A percentile compares a stretch with the other conserved stretches of the same genome.
phyloP scores from a whole-genome alignment of 495 filamentous ascomycete genomes.

The Penicillium simplicissimum region DNA sequence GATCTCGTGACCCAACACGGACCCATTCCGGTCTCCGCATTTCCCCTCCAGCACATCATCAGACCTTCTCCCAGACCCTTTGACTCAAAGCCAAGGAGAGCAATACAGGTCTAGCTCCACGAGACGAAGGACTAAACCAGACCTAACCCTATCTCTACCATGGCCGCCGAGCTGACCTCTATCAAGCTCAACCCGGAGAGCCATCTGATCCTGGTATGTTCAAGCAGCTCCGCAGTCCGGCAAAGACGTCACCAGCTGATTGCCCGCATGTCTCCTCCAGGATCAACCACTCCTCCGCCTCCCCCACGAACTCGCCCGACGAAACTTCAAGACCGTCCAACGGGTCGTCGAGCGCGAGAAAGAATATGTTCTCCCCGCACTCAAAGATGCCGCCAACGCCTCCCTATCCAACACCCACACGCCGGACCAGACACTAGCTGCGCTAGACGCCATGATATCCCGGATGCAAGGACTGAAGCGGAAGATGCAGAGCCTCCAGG shows the following conservation, averaged over 20 bases:
- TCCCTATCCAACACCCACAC: conserved; percentile 60
- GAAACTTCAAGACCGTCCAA: conserved; percentile 90
- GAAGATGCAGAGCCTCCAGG: conserved; percentile 75
- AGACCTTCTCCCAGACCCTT: conserved; percentile 11
- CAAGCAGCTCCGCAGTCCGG: conserved; percentile 5
- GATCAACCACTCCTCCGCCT: conserved; percentile 94
- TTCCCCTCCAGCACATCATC: conserved; percentile 21
- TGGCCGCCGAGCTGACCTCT: conserved; percentile 56
- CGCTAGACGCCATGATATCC: conserved; percentile 79
- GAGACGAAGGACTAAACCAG: background rate
- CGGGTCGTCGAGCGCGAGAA: conserved; percentile 77
- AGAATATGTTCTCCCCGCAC: conserved; percentile 63
- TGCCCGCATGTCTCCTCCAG: conserved; percentile 42
- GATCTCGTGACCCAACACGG: conserved; percentile 18
- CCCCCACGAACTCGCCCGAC: conserved; percentile 85
- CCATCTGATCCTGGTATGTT: conserved; percentile 66
- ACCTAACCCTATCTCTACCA: conserved; percentile 15
- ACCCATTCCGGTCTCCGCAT: conserved; percentile 25
- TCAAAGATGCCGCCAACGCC: conserved; percentile 69
- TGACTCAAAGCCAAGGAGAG: background rate
- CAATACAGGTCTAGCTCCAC: background rate
- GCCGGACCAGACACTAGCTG: conserved; percentile 68
- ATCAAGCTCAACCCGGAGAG: conserved; percentile 73
- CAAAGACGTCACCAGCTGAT: conserved; percentile 21
- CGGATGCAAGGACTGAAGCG: conserved; percentile 83